phyloP scores from a whole-genome alignment of 257 asterid species.

The Forsythia suspensa region DNA sequence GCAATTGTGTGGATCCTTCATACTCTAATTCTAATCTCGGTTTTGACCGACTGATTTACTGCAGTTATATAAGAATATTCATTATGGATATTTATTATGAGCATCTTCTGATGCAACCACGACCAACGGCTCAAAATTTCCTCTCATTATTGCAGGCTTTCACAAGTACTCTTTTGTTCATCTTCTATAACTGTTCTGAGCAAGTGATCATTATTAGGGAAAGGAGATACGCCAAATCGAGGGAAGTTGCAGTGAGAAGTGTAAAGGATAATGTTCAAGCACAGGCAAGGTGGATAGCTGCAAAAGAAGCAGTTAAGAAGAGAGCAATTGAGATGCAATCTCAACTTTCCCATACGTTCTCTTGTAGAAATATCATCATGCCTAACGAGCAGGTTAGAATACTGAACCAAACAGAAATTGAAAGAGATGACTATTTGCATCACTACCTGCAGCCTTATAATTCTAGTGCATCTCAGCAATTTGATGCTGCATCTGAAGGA shows the following conservation, averaged over 20 bases:
- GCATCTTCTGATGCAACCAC: neutral
- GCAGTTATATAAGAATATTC: neutral
- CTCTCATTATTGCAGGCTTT: slow-evolving; percentile 49
- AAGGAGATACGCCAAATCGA: slow-evolving; percentile 70
- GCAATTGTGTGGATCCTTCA: neutral
- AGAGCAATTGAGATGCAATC: slow-evolving; percentile 54
- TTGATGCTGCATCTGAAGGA: slow-evolving; percentile 34
- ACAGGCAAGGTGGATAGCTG: slow-evolving; percentile 69
- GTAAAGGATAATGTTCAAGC: slow-evolving; percentile 71
- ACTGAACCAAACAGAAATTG: slow-evolving; percentile 15
- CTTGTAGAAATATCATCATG: slow-evolving; percentile 21
- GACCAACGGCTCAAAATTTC: neutral
- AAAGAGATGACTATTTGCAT: slow-evolving; percentile 20
- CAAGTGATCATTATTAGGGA: slow-evolving; percentile 55
- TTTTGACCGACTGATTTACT: neutral
- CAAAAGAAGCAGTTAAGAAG: slow-evolving; percentile 60
- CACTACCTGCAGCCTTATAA: slow-evolving; percentile 14
- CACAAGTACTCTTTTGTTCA: slow-evolving; percentile 53
- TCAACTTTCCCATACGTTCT: slow-evolving; percentile 61
- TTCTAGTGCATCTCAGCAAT: slow-evolving; percentile 38
- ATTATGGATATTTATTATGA: neutral
- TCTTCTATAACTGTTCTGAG: slow-evolving; percentile 73
- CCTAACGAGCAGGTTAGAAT: slow-evolving; percentile 34
- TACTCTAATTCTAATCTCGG: neutral
- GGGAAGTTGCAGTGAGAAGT: slow-evolving; percentile 81